Percentiles rank a stretch among this genome's conserved stretches.
Evolutionary conservation across 768 basidiomycete species (phyloP).

Genomic region (Leccinum variicolor): DNA sequence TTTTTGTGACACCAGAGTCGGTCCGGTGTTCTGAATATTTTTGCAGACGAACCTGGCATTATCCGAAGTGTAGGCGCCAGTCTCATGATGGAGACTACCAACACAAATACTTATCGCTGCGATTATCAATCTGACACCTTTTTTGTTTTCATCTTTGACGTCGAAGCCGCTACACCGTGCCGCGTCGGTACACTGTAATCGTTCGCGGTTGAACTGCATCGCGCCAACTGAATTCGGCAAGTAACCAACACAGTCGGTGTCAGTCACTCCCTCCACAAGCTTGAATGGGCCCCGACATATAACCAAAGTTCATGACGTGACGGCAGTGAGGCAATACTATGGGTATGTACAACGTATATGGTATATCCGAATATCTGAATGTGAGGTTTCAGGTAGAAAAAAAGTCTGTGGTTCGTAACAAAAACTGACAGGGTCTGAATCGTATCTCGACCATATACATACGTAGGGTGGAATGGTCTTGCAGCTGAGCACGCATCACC

Average conservation of each 20-base stretch:
- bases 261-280: not conserved
- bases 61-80: too few species aligned
- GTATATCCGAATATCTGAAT: conserved; percentile 5
- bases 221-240: not conserved
- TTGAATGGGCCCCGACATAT: not conserved
- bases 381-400: not conserved
- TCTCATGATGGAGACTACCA: too few species aligned
- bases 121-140: too few species aligned
- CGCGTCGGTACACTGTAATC: too few species aligned
- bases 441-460: not conserved
- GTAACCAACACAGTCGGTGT: not conserved
- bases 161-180: too few species aligned
- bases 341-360: conserved; percentile 19
- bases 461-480: not conserved
- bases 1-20: too few species aligned
- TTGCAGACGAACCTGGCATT: too few species aligned
- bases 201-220: not conserved
- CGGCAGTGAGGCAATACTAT: not conserved
- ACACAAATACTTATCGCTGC: too few species aligned
- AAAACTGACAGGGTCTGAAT: not conserved
- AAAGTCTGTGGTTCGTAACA: not conserved
- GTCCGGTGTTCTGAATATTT: too few species aligned
- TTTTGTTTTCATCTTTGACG: too few species aligned
- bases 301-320: not conserved
- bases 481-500: not conserved